Conservation (phyloP, 2,329 filamentous ascomycete species). For the Fusarium sp. region DNA sequence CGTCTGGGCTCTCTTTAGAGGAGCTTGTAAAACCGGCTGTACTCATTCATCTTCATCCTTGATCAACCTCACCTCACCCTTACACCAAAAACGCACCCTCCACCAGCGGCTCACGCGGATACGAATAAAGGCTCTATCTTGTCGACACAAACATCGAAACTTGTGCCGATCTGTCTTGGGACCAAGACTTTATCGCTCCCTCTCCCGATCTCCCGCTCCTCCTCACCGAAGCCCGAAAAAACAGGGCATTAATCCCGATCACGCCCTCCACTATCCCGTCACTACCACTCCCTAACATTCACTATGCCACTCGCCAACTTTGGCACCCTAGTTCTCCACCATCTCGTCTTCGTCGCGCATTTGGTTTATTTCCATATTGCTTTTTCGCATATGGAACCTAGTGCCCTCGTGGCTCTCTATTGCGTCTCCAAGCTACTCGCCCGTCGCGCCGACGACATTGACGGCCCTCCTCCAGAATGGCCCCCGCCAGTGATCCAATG, state of each 20-base stretch:
- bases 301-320: constrained; percentile 63
- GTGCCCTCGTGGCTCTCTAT: constrained; percentile 58
- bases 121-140: not conserved
- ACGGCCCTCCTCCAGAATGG: constrained; percentile 51
- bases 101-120: constrained; percentile 29
- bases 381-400: constrained; percentile 59
- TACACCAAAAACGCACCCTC: constrained; percentile 14
- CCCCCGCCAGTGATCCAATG: constrained; percentile 46
- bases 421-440: constrained; percentile 59
- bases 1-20: not conserved
- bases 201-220: not conserved
- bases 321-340: constrained; percentile 60
- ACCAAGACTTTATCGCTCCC: not conserved
- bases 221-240: not conserved
- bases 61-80: constrained; percentile 1
- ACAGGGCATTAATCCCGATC: constrained; percentile 14
- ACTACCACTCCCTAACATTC: not conserved
- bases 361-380: constrained; percentile 63
- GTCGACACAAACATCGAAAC: not conserved
- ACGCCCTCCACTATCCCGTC: not conserved
- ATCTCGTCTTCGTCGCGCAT: constrained; percentile 64
- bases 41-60: not conserved
- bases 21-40: not conserved
- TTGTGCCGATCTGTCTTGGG: constrained; percentile 9
- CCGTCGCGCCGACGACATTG: constrained; percentile 58